Evolutionary conservation across 345 rosid species (phyloP).

Genomic region (Lumnitzera racemosa): DNA sequence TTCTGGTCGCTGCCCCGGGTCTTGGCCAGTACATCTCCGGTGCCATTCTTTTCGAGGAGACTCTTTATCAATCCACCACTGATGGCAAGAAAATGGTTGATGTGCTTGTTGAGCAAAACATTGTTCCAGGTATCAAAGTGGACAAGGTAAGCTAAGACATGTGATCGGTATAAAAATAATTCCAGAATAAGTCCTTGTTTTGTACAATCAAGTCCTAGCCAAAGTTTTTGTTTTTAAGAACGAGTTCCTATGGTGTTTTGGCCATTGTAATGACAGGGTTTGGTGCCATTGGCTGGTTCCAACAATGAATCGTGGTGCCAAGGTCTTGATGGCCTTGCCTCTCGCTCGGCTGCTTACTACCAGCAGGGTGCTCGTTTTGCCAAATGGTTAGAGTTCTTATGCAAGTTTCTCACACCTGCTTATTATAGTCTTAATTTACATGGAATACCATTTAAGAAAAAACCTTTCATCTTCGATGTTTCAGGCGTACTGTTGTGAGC

Average conservation of each 20-base stretch:
- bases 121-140: constrained; percentile 96
- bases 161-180: neutral
- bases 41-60: constrained; percentile 93
- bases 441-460: neutral
- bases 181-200: neutral
- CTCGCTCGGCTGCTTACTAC: constrained; percentile 95
- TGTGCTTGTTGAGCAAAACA: constrained; percentile 77
- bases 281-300: constrained; percentile 91
- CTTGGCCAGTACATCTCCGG: constrained; percentile 88
- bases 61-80: constrained; percentile 83
- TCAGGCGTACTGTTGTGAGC: constrained; percentile 98
- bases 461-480: neutral
- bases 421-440: neutral
- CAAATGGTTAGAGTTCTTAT: constrained; percentile 55
- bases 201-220: neutral
- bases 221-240: neutral
- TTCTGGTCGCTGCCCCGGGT: constrained; percentile 71
- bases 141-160: constrained; percentile 58
- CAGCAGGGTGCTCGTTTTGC: constrained; percentile 99
- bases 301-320: constrained; percentile 98
- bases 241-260: neutral
- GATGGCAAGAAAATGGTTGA: constrained; percentile 93
- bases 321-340: constrained; percentile 94
- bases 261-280: constrained; percentile 49
- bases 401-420: neutral